Base-by-base conservation (phyloP, 129 eudicot genomes). In the Lonicera japonica region DNA sequence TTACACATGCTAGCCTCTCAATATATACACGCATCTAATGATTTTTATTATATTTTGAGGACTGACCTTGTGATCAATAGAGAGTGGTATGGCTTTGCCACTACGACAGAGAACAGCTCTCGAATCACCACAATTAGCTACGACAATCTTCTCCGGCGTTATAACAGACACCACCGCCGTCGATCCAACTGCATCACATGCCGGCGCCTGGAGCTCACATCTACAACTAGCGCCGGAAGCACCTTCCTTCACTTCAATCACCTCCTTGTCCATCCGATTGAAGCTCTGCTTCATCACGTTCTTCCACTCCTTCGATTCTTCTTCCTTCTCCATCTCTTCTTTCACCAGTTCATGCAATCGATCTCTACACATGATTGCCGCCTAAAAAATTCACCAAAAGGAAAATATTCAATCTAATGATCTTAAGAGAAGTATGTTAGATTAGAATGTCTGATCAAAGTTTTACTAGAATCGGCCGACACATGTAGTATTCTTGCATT, bases 101-200 rank as follows among this genome's bases (percentile, higher is more conserved):
- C 70, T 77, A 5, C 74, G 75, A 21, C 70, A 74, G 13, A 86
- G 68, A 25, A 86, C 83, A 0, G 86, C 95, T 65, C 89, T 69
- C 0, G 89, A 82, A 61, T 81, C 89, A 8, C 94, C 94, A 8
- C 94, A 86, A 19, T 86, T 86, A 11, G 89, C 81, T 5, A 86
- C 89, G 8, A 86, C 41, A 1, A 71, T 65, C 22, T 70, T 64
- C 0, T 72, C 58, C 22, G 77, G 83, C 19, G 81, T 81, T 25
- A 85, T 72, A 21, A 85, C 70, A 2, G 86, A 74, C 15, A 79
- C 85, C 13, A 78, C 82, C 0, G 85, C 85, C 3, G 91, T 84
- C 1, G 91, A 84, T 29, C 91, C 91, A 23, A 77, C 85, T 4
- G 72, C 72, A 25, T 80, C 69, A 0, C 71, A 80, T 66, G 75